Evolutionary conservation across 495 filamentous ascomycete species (phyloP).

Genomic region (Darksidea phi): DNA sequence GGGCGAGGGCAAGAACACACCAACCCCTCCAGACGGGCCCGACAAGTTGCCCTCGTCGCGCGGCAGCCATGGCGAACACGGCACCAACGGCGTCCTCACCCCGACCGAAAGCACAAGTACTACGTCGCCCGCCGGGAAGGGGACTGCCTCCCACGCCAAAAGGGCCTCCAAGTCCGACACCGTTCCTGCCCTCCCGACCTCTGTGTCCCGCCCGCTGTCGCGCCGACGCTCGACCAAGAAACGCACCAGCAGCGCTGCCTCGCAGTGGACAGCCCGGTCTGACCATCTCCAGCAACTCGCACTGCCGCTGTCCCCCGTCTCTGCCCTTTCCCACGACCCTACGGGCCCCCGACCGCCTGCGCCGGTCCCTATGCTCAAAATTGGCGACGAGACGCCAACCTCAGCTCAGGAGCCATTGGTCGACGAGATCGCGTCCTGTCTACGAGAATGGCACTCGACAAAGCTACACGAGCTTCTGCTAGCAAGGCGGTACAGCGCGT

Average conservation of each 20-base stretch:
- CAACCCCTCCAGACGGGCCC: slow-evolving; percentile 14
- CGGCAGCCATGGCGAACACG: slow-evolving; percentile 26
- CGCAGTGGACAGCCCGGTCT: slow-evolving; percentile 35
- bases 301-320: slow-evolving; percentile 33
- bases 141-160: slow-evolving; percentile 11
- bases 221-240: slow-evolving; percentile 26
- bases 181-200: slow-evolving; percentile 29
- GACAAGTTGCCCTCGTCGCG: slow-evolving; percentile 23
- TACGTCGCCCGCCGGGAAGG: slow-evolving; percentile 20
- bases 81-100: slow-evolving; percentile 37
- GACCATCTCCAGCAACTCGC: slow-evolving; percentile 34
- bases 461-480: slow-evolving; percentile 94
- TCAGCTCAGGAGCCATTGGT: slow-evolving; percentile 87
- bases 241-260: slow-evolving; percentile 29
- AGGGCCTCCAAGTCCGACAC: slow-evolving; percentile 24
- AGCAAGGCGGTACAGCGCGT: slow-evolving; percentile 69
- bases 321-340: slow-evolving; percentile 51
- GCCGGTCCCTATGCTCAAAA: slow-evolving; percentile 94
- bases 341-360: slow-evolving; percentile 76
- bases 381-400: slow-evolving; percentile 92
- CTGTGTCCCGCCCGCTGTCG: slow-evolving; percentile 29
- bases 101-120: slow-evolving; percentile 36
- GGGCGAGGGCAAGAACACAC: slow-evolving; percentile 40
- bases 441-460: slow-evolving; percentile 97
- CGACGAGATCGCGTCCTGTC: slow-evolving; percentile 93